Evolutionary conservation across 257 asterid genomes (phyloP).

Genomic region (Solanum ossicruentum): DNA sequence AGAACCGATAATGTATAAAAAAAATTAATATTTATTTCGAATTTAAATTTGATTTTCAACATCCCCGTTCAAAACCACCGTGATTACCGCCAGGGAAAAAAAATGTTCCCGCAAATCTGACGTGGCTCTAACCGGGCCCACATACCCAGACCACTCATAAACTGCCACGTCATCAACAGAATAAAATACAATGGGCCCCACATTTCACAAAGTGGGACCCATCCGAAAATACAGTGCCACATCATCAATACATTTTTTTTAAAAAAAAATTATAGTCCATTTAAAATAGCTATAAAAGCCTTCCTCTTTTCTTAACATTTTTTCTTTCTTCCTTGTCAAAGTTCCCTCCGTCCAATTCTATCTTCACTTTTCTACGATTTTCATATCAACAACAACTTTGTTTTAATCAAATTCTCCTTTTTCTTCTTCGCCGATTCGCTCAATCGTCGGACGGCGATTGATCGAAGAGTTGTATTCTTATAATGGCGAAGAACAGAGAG

Average conservation of each 20-base stretch:
- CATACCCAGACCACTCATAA: no score
- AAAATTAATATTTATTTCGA: no score
- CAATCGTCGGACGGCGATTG: background rate
- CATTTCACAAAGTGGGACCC: background rate
- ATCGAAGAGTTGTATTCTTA: background rate
- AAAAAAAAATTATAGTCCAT: background rate
- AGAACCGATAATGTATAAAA: no score
- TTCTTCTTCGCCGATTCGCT: background rate
- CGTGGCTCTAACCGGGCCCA: no score
- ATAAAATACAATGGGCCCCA: background rate
- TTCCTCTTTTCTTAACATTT: background rate
- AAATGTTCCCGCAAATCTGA: no score
- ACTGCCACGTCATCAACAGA: no score
- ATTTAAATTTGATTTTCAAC: no score
- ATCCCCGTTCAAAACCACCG: no score
- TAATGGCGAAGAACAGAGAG: constrained; percentile 8
- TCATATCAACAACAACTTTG: background rate
- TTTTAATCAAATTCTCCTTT: background rate
- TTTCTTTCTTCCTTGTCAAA: background rate
- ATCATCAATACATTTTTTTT: background rate
- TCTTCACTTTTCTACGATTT: background rate
- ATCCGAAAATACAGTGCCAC: background rate
- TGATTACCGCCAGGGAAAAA: no score
- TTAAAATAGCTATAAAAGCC: background rate
- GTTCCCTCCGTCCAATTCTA: background rate